These are phyloP conservation scores for Saturnispora halmiae DNA, from an alignment of 805 yeast species.

Conservation along the genomic window DNA sequence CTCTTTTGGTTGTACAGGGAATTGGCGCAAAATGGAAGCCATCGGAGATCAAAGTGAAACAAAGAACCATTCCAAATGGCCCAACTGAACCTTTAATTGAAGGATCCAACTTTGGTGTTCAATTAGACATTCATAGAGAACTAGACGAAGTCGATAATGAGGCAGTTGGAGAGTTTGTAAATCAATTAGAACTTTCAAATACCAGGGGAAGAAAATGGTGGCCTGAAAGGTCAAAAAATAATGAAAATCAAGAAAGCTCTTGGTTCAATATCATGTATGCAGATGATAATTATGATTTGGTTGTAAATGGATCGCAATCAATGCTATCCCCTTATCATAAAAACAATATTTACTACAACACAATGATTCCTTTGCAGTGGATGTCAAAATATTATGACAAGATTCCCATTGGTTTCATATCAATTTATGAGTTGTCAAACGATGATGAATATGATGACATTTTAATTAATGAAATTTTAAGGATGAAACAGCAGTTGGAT, in stretches of 20 bases:
- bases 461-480: slow-evolving; percentile 28
- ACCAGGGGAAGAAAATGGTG: slow-evolving; percentile 11
- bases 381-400: slow-evolving; percentile 39
- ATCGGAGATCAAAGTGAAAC: not conserved
- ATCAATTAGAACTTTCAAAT: slow-evolving; percentile 7
- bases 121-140: slow-evolving; percentile 14
- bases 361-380: slow-evolving; percentile 42
- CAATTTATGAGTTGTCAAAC: slow-evolving; percentile 33
- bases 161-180: slow-evolving; percentile 8
- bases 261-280: slow-evolving; percentile 13
- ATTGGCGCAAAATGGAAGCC: slow-evolving; percentile 18
- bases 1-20: slow-evolving; percentile 37
- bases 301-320: slow-evolving; percentile 18
- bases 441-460: slow-evolving; percentile 23
- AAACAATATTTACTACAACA: slow-evolving; percentile 33
- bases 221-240: slow-evolving; percentile 4
- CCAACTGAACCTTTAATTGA: slow-evolving; percentile 13
- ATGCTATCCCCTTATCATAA: slow-evolving; percentile 36
- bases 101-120: slow-evolving; percentile 11
- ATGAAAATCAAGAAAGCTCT: slow-evolving; percentile 7
- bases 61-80: slow-evolving; percentile 2
- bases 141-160: slow-evolving; percentile 24
- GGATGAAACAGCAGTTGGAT: slow-evolving; percentile 26
- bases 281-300: slow-evolving; percentile 7
- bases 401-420: slow-evolving; percentile 40